Base-by-base conservation (phyloP, 106 monocot species). In the Dendrobium catenatum region DNA sequence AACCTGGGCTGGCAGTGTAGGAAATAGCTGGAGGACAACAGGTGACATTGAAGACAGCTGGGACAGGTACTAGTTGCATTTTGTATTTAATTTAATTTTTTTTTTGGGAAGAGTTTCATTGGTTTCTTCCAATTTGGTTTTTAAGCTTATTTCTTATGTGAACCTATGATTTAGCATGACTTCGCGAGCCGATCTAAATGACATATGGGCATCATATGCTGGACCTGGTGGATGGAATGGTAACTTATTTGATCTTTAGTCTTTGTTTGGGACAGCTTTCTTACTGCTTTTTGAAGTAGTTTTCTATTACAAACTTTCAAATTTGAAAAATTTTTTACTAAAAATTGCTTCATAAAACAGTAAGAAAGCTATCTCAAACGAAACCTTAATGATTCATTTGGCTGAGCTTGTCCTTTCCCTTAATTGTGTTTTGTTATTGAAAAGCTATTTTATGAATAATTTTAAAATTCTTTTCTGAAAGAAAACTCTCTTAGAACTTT, bases 11-110 rank as follows among this genome's bases (percentile, higher is more conserved):
- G 31, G 77, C 9, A 18, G 41, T 15, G 10, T 94, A 13, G 96
- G 94, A 79, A 94, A 96, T 80, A 96, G 96, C 82, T 96, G 96
- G 96, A 96, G 96, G 74, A 96, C 96, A 43, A 94, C 96, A 64
- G 92, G 85, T 68, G 96, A 96, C 81, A 96, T 96, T 18, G 10
- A 58, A 29, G 96, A 96, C 80, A 90, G 84, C 37, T 96, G 96
- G 96, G 81, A 92, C 11, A 96, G 93, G 96, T 96, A 83, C 17
- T 96, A 83, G 10, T 42, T 9, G 16, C n/a, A 24, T 73, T 48
- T 40, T 26, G 42, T 43, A 37, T 56, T 16, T 2, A 22, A 15
- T 51, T 0, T 10, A 49, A 1, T 31, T 51, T 9, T 51, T 13
- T 7, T 51, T 3, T 51, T 51, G 2, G 37, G 33, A 43, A 20